These are phyloP conservation scores for Pythium grandisporangium DNA, from an alignment of 352 stramenopile genomes.

Conservation along the genomic window DNA sequence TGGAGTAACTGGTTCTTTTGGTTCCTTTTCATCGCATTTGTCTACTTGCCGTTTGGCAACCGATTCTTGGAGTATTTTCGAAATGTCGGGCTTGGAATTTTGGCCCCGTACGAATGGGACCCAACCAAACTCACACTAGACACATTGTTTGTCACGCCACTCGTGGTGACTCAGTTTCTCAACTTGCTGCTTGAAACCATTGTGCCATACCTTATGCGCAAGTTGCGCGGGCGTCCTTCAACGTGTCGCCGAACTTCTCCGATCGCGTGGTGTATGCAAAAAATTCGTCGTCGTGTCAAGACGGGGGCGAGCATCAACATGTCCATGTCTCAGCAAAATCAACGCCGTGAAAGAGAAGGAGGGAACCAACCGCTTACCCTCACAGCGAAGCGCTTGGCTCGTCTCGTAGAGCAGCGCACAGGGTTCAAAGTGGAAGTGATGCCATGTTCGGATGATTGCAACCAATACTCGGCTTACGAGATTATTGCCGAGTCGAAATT, in stretches of 20 bases:
- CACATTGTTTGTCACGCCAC: slow-evolving; percentile 81
- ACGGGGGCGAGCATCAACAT: slow-evolving; percentile 17
- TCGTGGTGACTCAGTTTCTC: slow-evolving; percentile 83
- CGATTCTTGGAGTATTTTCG: slow-evolving; percentile 52
- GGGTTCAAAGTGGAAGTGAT: slow-evolving; percentile 59
- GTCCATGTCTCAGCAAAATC: slow-evolving; percentile 1
- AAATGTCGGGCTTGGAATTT: slow-evolving; percentile 26
- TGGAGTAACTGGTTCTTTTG: slow-evolving; percentile 92
- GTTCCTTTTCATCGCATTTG: slow-evolving; percentile 86
- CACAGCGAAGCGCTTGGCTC: slow-evolving; percentile 48
- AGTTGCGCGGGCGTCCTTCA: slow-evolving; percentile 55
- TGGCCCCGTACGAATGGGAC: slow-evolving; percentile 69
- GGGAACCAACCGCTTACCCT: slow-evolving; percentile 31
- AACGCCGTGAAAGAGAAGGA: slow-evolving; percentile 2
- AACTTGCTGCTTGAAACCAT: slow-evolving; percentile 86
- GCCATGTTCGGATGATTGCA: slow-evolving; percentile 68
- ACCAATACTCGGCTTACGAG: slow-evolving; percentile 83
- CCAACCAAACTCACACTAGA: slow-evolving; percentile 70
- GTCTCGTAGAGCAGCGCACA: slow-evolving; percentile 62
- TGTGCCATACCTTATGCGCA: slow-evolving; percentile 74
- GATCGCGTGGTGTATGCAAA: slow-evolving; percentile 41
- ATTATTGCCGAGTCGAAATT: slow-evolving; percentile 80
- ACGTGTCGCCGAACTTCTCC: slow-evolving; percentile 54
- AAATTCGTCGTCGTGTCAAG: slow-evolving; percentile 23
- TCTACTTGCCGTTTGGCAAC: slow-evolving; percentile 84